Percentiles rank a stretch among this genome's conserved stretches.
phyloP scores from a whole-genome alignment of 495 filamentous ascomycete genomes.

The Xylaria castorea region DNA sequence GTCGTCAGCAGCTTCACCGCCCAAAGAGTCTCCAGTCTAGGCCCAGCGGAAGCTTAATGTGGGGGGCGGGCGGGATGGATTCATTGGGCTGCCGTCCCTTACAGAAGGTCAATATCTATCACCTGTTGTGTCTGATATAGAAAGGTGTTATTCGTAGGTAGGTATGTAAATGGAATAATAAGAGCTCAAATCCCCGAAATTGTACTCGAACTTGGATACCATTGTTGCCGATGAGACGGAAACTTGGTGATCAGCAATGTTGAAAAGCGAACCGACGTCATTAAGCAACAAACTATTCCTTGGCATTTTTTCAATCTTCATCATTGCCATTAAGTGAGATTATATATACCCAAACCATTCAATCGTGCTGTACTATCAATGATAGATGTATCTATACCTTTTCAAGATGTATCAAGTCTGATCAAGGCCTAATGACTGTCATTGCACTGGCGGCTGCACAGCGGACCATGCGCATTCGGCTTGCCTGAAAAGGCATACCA shows the following conservation, averaged over 20 bases:
- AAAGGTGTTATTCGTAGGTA: neutral
- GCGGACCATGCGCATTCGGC: neutral
- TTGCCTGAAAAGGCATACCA: slow-evolving; percentile 11
- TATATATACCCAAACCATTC: neutral
- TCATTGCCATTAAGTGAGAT: neutral
- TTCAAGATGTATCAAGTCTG: neutral
- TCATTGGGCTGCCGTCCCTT: slow-evolving; percentile 10
- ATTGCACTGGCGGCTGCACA: neutral
- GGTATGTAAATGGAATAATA: neutral
- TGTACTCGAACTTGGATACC: neutral
- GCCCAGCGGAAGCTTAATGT: neutral
- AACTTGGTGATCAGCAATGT: neutral
- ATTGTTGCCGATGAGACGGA: neutral
- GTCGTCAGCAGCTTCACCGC: slow-evolving; percentile 19
- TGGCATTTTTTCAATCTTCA: neutral
- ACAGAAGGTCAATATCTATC: neutral
- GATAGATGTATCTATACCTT: neutral
- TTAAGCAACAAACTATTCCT: neutral
- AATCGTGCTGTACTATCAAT: neutral
- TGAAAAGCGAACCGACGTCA: neutral
- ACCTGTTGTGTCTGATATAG: neutral
- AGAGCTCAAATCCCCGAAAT: neutral
- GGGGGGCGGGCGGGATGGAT: neutral
- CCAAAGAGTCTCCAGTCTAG: neutral
- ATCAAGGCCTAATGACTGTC: neutral